Conservation (phyloP, 306 rosid species). For the Rosa lucieae region DNA sequence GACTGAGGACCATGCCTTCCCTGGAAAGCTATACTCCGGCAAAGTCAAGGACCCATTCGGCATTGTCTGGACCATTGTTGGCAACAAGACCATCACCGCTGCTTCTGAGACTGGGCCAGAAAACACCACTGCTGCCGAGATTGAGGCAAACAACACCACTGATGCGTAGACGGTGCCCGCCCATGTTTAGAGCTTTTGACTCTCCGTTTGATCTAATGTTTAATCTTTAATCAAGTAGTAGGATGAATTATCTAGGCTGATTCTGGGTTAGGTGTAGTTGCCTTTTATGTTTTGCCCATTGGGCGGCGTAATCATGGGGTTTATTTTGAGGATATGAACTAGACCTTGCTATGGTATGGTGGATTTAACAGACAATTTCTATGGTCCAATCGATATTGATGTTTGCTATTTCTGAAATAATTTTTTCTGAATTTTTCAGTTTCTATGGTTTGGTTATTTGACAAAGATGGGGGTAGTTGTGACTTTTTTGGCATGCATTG, state of each 20-base stretch:
- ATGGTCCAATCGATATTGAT: not conserved
- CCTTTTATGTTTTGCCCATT: not conserved
- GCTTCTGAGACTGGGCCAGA: slow-evolving; percentile 27
- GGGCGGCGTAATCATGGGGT: not conserved
- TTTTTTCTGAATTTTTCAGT: too few species aligned
- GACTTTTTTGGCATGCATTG: not conserved
- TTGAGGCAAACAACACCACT: not conserved
- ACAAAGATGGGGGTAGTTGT: not conserved
- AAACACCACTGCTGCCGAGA: not conserved
- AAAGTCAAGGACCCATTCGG: slow-evolving; percentile 80
- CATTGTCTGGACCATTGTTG: slow-evolving; percentile 45
- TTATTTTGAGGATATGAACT: not conserved
- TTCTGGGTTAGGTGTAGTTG: not conserved
- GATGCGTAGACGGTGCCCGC: not conserved
- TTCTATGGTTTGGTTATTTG: not conserved
- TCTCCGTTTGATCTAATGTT: not conserved
- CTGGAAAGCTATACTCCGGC: slow-evolving; percentile 46
- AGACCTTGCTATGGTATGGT: not conserved
- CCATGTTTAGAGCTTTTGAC: not conserved
- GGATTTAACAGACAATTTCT: not conserved
- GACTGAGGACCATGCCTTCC: slow-evolving; percentile 18
- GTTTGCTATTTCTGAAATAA: not conserved
- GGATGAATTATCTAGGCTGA: not conserved
- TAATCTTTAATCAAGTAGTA: not conserved
- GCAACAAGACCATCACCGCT: not conserved